phyloP scores from a whole-genome alignment of 768 basidiomycete species.

The Tephrocybe sp. region DNA sequence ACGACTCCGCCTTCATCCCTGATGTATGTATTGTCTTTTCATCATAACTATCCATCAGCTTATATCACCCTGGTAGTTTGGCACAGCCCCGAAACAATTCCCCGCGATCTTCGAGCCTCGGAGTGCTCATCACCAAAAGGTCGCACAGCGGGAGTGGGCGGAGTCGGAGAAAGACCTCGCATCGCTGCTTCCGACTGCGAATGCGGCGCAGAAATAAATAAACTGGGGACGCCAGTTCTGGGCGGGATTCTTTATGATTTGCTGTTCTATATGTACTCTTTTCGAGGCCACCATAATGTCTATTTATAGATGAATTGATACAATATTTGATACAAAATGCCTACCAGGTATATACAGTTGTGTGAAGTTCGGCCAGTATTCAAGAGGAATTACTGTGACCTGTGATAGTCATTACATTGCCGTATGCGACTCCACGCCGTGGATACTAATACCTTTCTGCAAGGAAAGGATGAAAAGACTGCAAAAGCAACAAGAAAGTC shows the following conservation, averaged over 20 bases:
- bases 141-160: constrained; percentile 4
- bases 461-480: not conserved
- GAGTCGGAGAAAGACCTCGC: constrained; percentile 7
- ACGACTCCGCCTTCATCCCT: constrained; percentile 8
- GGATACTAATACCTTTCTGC: constrained; percentile 28
- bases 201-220: not conserved
- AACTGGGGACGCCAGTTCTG: no score
- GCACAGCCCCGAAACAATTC: constrained; percentile 9
- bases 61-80: not conserved
- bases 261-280: no score
- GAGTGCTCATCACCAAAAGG: constrained; percentile 1
- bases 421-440: constrained; percentile 30
- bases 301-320: no score
- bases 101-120: constrained; percentile 3
- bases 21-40: not conserved
- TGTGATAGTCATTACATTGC: not conserved
- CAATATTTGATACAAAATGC: no score
- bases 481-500: not conserved
- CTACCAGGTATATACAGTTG: no score
- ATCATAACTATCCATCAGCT: not conserved
- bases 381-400: no score
- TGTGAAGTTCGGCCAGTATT: no score
- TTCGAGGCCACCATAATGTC: no score
- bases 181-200: not conserved
- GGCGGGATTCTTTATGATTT: no score